Evolutionary conservation across 768 basidiomycete genomes (phyloP), one percentile per base, ranked within the genome.

Genomic region (Kwoniella sp.): DNA sequence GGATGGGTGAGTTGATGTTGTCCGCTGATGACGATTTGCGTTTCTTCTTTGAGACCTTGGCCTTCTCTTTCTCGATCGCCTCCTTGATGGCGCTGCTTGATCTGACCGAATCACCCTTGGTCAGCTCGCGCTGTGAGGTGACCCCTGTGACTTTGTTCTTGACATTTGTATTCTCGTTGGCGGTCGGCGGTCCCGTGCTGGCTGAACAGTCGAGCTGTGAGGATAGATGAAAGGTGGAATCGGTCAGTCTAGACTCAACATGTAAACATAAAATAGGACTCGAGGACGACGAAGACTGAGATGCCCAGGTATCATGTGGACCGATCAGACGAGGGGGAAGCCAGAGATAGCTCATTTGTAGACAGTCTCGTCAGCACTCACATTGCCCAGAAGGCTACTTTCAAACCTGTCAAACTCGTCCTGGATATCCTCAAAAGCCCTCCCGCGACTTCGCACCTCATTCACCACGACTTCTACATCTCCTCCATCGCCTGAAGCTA

Each of bases 401-500:
- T 58, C 63, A 26, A 58, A 58, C 26, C 12, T 11, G n/a, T 48
- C 48, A 45, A 58, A 53, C 29, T 54, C 51, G 29, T 29, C 0
- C 82, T 90, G 41, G 20, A 45, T 45, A 9, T 45, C 41, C 41
- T 45, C 41, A 45, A 45, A 45, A 9, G 41, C 41, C 17, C 41
- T 45, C 41, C 41, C 41, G 17, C 41, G 9, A 45, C 41, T 45
- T 3, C 41, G 41, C 3, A 45, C 61, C 89, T 91, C 74, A 34
- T n/a, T 31, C 31, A 51, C 34, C 22, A 23, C 54, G 13, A 61
- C 68, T 9, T 37, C 47, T 15, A 51, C 30, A n/a, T 51, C 55
- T 22, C n/a, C 20, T 30, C 51, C 34, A 5, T 23, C 12, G n/a
- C n/a, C n/a, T n/a, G n/a, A n/a, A n/a, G n/a, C n/a, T n/a, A n/a